Percentiles rank a stretch among this genome's conserved stretches.
Conservation (phyloP, 805 yeast genomes). For the Candida krabiensis region DNA sequence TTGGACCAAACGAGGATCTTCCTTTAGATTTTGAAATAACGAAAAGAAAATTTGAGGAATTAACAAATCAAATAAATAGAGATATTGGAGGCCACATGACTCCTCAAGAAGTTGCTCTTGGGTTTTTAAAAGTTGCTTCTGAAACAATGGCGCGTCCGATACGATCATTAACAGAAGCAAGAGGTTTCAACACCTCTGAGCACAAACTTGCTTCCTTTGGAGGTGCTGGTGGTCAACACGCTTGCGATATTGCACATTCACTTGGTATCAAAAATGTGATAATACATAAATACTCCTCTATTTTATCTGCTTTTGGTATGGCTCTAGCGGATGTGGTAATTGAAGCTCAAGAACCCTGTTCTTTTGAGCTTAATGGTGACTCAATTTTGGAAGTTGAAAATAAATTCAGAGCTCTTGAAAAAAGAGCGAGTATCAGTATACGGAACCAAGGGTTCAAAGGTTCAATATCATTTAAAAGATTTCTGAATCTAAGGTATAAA, state of each 20-base stretch:
- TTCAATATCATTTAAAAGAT: conserved; percentile 32
- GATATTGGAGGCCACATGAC: conserved; percentile 32
- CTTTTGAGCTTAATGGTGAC: no score
- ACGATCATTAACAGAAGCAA: conserved; percentile 45
- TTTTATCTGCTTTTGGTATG: no score
- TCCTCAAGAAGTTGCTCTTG: conserved; percentile 44
- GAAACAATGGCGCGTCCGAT: conserved; percentile 47
- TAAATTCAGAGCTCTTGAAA: conserved; percentile 15
- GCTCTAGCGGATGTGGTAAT: conserved; percentile 26
- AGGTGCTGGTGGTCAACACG: conserved; percentile 50
- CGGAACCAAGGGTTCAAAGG: no score
- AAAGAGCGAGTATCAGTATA: conserved; percentile 11
- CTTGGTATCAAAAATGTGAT: conserved; percentile 40
- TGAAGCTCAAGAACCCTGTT: background rate
- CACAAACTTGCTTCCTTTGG: conserved; percentile 47
- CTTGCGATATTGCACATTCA: conserved; percentile 39
- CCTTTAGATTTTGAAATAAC: conserved; percentile 36
- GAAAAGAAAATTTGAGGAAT: conserved; percentile 34
- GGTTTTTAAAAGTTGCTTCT: conserved; percentile 45
- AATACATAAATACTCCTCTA: conserved; percentile 45
- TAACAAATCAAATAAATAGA: conserved; percentile 36
- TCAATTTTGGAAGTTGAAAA: conserved; percentile 28
- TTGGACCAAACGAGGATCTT: conserved; percentile 43
- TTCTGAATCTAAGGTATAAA: conserved; percentile 69
- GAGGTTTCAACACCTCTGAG: conserved; percentile 40